These are phyloP conservation scores for Fusarium euwallaceae DNA, from an alignment of 2,329 filamentous ascomycete genomes.

Conservation along the genomic window DNA sequence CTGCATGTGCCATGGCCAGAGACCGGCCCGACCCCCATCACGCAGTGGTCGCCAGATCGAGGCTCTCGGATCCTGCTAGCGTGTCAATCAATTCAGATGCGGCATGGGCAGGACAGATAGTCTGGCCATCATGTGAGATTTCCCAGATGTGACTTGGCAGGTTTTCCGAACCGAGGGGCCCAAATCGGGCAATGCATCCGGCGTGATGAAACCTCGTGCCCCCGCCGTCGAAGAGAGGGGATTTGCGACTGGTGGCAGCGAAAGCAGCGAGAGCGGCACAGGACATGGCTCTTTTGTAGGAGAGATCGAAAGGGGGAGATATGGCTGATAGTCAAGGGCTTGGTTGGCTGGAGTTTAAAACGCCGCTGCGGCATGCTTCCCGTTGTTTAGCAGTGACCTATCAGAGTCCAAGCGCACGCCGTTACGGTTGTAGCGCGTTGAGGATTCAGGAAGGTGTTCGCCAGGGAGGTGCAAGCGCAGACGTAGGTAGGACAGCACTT, in stretches of 20 bases:
- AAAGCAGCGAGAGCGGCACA: not conserved
- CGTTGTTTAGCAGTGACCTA: slow-evolving; percentile 24
- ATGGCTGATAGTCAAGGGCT: slow-evolving; percentile 28
- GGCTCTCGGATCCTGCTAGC: slow-evolving; percentile 7
- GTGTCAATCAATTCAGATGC: slow-evolving; percentile 2
- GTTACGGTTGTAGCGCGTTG: slow-evolving; percentile 31
- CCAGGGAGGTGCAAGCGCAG: slow-evolving; percentile 31
- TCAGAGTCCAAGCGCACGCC: slow-evolving; percentile 13
- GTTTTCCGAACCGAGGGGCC: slow-evolving; percentile 29
- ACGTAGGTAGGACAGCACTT: slow-evolving; percentile 5
- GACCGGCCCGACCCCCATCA: slow-evolving; percentile 4
- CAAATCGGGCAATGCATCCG: slow-evolving; percentile 30
- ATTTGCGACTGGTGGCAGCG: not conserved
- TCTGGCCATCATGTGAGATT: slow-evolving; percentile 32
- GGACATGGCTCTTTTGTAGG: slow-evolving; percentile 6
- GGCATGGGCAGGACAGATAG: not conserved
- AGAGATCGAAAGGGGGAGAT: slow-evolving; percentile 18
- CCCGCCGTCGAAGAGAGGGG: slow-evolving; percentile 17
- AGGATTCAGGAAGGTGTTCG: slow-evolving; percentile 17
- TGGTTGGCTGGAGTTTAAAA: slow-evolving; percentile 25
- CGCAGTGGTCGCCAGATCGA: slow-evolving; percentile 9
- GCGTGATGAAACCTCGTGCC: slow-evolving; percentile 27
- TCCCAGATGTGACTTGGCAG: slow-evolving; percentile 6
- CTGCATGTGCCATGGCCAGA: not conserved
- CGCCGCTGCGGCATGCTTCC: slow-evolving; percentile 11